Base-by-base conservation (phyloP, 208 protist species). In the Novymonas esmeraldas region DNA sequence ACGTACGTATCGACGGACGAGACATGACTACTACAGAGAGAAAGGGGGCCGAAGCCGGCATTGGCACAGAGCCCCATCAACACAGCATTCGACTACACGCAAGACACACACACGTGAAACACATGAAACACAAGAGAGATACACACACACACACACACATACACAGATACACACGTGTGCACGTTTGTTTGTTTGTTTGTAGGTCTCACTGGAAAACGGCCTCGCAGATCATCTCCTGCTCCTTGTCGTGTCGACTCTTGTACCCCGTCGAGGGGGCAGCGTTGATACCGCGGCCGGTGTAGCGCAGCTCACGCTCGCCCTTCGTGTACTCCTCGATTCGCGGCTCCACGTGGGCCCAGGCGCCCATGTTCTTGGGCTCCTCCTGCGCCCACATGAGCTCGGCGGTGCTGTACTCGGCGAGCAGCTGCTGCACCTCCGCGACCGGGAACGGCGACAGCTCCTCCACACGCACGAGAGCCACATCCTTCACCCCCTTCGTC, bases 391-490 rank as follows among this genome's bases (percentile, higher is more conserved):
- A 99, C 64, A 94, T 84, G 13, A 97, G 70, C 61, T 97, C 88
- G 10, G 97, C 98, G 54, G 90, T 85, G 41, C 76, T 76, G 82
- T 98, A 99, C 34, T 91, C 79, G 29, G 64, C 20, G 0, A 96
- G 62, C 54, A 98, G 61, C 26, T 76, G 67, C 62, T 85, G 77
- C 34, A 99, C 86, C 73, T 95, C 88, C 39, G 97, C 92, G 39
- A 97, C 97, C 48, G 98, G 98, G 85, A 99, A 99, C 49, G 98
- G 98, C 44, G 95, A 85, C 36, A 99, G 82, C 89, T 99, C 98
- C 85, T 99, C 97, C 7, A 98, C 60, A 51, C 95, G 87, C 16
- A 97, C 93, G 56, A 98, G 71, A 18, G 95, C 95, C 57, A 98
- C 89, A 70, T 87, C 65, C 26, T 92, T 87, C 18, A 76, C 57